Percentiles rank a stretch among this genome's conserved stretches.
These are phyloP conservation scores for Neocatenulostroma microsporum DNA, from an alignment of 2,329 filamentous ascomycete genomes.

Conservation along the genomic window DNA sequence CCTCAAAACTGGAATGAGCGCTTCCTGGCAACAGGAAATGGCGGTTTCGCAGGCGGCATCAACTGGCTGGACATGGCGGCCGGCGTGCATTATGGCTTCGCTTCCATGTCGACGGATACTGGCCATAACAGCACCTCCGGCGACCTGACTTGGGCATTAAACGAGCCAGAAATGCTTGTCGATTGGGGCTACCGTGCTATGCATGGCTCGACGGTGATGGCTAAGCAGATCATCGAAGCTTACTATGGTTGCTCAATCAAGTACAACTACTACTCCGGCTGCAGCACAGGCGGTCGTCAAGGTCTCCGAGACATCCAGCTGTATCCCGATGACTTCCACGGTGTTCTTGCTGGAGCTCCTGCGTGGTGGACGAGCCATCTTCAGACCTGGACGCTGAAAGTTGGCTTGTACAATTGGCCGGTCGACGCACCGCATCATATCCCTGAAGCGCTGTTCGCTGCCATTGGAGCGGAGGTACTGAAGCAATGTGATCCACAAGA, in stretches of 20 bases:
- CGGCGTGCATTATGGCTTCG: slow-evolving; percentile 35
- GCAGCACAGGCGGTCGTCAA: slow-evolving; percentile 53
- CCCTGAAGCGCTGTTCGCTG: slow-evolving; percentile 35
- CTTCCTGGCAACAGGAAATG: slow-evolving; percentile 38
- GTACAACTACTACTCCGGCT: slow-evolving; percentile 51
- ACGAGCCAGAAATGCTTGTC: slow-evolving; percentile 30
- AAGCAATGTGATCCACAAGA: slow-evolving; percentile 47
- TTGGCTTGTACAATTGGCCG: slow-evolving; percentile 44
- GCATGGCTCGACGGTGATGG: slow-evolving; percentile 44
- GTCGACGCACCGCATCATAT: slow-evolving; percentile 40
- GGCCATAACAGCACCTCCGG: slow-evolving; percentile 35
- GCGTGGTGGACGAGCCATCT: slow-evolving; percentile 47
- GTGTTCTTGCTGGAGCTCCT: slow-evolving; percentile 46
- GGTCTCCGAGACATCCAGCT: slow-evolving; percentile 48
- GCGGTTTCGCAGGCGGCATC: slow-evolving; percentile 41
- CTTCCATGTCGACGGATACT: slow-evolving; percentile 39
- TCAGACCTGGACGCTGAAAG: slow-evolving; percentile 38
- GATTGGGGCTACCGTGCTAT: slow-evolving; percentile 36
- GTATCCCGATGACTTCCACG: slow-evolving; percentile 52
- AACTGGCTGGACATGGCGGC: slow-evolving; percentile 44
- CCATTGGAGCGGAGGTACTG: slow-evolving; percentile 39
- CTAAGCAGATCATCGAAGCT: slow-evolving; percentile 40
- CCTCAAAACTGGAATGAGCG: slow-evolving; percentile 27
- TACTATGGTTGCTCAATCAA: slow-evolving; percentile 42
- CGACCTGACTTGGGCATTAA: slow-evolving; percentile 33